phyloP scores from a whole-genome alignment of 306 rosid species.

The Gastrolobium villosum region DNA sequence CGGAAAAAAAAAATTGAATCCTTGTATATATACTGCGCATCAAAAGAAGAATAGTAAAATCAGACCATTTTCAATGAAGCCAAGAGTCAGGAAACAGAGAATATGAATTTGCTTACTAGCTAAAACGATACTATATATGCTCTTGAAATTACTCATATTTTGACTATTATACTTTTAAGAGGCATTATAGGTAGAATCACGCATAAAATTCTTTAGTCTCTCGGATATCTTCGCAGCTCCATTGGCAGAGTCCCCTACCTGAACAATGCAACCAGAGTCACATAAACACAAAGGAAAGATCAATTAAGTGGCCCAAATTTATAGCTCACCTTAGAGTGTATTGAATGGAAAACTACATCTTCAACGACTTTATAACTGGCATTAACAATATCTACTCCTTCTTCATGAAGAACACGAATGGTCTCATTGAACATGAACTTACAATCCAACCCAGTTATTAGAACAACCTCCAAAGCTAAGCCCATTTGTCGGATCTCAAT shows the following conservation, averaged over 20 bases:
- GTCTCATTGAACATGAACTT: constrained; percentile 63
- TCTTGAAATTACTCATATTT: not conserved
- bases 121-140: not conserved
- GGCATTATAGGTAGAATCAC: constrained; percentile 30
- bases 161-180: constrained; percentile 5
- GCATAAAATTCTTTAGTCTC: constrained; percentile 57
- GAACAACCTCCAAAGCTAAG: constrained; percentile 58
- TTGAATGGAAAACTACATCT: constrained; percentile 63
- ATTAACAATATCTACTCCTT: constrained; percentile 69
- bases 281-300: not conserved
- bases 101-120: not conserved
- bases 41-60: not conserved
- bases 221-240: constrained; percentile 61
- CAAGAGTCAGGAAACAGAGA: not conserved
- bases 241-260: constrained; percentile 55
- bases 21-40: not conserved
- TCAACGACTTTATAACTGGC: constrained; percentile 61
- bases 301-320: not conserved
- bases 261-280: constrained; percentile 36
- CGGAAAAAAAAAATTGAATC: too few relatives aligned
- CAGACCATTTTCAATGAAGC: constrained; percentile 3
- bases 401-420: constrained; percentile 67
- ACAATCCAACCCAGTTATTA: constrained; percentile 66
- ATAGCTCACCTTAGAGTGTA: constrained; percentile 64
- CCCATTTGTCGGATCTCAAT: constrained; percentile 71